These are phyloP conservation scores for Bondarzewia mesenterica DNA, from an alignment of 1,284 basidiomycete genomes.

Conservation along the genomic window DNA sequence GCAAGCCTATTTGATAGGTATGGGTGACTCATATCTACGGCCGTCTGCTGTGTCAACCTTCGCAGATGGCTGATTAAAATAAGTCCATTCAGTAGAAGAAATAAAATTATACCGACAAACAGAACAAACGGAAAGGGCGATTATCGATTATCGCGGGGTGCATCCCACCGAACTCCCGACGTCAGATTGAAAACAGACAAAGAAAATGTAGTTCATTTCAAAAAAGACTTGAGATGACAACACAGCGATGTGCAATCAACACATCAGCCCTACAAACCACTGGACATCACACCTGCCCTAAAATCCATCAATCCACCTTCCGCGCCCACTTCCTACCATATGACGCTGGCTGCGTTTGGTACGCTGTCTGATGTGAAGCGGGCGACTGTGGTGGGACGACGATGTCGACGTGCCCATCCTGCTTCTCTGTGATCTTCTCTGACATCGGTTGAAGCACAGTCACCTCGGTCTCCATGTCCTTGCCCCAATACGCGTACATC, in stretches of 20 bases:
- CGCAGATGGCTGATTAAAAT: too few relatives aligned
- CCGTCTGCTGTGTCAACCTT: too few relatives aligned
- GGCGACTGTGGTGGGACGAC: conserved; percentile 31
- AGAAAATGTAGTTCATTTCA: background rate
- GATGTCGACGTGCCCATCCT: conserved; percentile 29
- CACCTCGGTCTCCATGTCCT: conserved; percentile 25
- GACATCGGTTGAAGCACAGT: conserved; percentile 12
- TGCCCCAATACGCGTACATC: conserved; percentile 78
- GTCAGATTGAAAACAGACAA: background rate
- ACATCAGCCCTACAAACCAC: background rate
- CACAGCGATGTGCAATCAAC: background rate
- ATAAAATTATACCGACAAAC: too few relatives aligned
- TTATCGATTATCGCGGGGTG: too few relatives aligned
- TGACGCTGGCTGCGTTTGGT: conserved; percentile 20
- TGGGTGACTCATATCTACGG: too few relatives aligned
- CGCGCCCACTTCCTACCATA: conserved; percentile 60
- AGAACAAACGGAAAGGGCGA: too few relatives aligned
- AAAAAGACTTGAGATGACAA: background rate
- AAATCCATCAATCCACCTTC: conserved; percentile 50
- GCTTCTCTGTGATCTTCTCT: conserved; percentile 16
- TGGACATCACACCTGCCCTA: background rate
- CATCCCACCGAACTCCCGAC: background rate
- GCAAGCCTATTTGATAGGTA: too few relatives aligned
- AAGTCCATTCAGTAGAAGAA: too few relatives aligned
- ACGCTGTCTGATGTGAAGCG: conserved; percentile 27